A percentile compares a stretch with the other conserved stretches of the same genome.
These are phyloP conservation scores for Cladosporium sp. DNA, from an alignment of 2,329 filamentous ascomycete species.

Conservation along the genomic window DNA sequence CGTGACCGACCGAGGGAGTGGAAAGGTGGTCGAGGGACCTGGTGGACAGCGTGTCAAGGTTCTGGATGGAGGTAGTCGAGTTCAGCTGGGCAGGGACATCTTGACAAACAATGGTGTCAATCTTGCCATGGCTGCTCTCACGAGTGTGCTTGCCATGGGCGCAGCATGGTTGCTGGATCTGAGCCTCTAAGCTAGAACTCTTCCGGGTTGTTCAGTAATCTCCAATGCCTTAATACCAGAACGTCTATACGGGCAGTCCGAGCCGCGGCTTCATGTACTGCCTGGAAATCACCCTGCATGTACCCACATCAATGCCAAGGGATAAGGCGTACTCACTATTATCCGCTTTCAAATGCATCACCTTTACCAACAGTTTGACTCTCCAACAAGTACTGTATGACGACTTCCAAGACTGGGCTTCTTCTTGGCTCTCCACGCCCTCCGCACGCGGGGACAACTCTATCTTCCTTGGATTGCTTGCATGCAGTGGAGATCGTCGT, in stretches of 20 bases:
- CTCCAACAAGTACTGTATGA: not conserved
- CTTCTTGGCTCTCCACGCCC: slow-evolving; percentile 10
- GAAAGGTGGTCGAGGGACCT: slow-evolving; percentile 82
- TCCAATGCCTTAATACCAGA: not conserved
- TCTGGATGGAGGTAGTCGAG: slow-evolving; percentile 29
- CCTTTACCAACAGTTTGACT: not conserved
- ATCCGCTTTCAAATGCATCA: not conserved
- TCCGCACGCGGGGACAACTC: slow-evolving; percentile 12
- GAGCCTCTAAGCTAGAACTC: not conserved
- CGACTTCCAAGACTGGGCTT: not conserved
- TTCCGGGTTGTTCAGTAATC: not conserved
- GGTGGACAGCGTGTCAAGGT: slow-evolving; percentile 49
- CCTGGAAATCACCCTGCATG: not conserved
- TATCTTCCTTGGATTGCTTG: not conserved
- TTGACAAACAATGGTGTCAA: slow-evolving; percentile 97
- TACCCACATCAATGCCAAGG: not conserved
- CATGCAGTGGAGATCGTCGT: not conserved
- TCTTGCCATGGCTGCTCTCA: slow-evolving; percentile 77
- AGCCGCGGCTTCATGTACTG: not conserved
- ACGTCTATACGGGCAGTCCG: not conserved
- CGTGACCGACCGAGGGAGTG: slow-evolving; percentile 75
- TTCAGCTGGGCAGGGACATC: slow-evolving; percentile 65
- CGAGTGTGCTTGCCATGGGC: slow-evolving; percentile 75
- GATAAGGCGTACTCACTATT: not conserved
- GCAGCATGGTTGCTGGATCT: slow-evolving; percentile 35